Conservation (phyloP, 305 asterid species). For the Stenogyne calaminthoides region DNA sequence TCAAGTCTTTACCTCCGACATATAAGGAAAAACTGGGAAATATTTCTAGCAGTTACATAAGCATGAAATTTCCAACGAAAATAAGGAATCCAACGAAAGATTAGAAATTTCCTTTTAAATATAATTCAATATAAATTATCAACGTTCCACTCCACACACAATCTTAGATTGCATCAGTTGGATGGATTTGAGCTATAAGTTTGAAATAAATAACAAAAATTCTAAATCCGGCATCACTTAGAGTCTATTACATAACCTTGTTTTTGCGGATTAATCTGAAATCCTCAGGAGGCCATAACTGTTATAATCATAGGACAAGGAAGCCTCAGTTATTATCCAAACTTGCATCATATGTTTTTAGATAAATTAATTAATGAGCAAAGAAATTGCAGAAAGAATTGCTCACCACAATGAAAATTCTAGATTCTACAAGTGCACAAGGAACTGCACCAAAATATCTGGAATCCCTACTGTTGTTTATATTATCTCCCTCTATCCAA, state of each 20-base stretch:
- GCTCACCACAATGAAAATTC: slow-evolving; percentile 59
- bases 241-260: slow-evolving; percentile 25
- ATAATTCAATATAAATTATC: not conserved
- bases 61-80: not conserved
- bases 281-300: slow-evolving; percentile 52
- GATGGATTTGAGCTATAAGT: not conserved
- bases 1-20: no score
- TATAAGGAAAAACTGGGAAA: no score
- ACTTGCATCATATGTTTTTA: no score
- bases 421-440: slow-evolving; percentile 61
- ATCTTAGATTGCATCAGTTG: not conserved
- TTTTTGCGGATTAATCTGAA: slow-evolving; percentile 37
- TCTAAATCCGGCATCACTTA: not conserved
- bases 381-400: not conserved
- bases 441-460: slow-evolving; percentile 81
- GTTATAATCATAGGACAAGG: not conserved
- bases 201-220: not conserved
- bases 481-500: slow-evolving; percentile 86
- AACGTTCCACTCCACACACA: not conserved
- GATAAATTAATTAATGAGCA: no score
- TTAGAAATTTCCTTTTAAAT: not conserved
- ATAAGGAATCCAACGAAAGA: not conserved
- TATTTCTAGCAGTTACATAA: no score
- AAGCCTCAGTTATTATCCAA: not conserved
- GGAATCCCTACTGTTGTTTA: slow-evolving; percentile 56